Percentiles rank a stretch among this genome's conserved stretches.
Conservation (phyloP, 345 rosid genomes). For the Raphanus sativus region DNA sequence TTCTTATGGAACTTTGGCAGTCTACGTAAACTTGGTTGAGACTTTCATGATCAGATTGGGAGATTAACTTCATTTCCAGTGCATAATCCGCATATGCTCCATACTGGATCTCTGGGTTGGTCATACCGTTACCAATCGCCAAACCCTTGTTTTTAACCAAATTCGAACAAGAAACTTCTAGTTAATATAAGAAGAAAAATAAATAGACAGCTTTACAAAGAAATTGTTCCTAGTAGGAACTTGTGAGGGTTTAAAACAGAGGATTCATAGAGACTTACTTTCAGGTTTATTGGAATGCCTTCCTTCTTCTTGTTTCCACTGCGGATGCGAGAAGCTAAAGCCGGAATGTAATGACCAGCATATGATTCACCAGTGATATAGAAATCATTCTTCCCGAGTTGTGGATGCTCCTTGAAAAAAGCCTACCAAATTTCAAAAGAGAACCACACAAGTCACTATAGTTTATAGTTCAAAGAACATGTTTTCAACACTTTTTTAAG, state of each 20-base stretch:
- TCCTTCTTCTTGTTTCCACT: conserved; percentile 72
- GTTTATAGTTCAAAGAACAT: not conserved
- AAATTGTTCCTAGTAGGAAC: too few relatives aligned
- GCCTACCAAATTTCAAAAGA: conserved; percentile 42
- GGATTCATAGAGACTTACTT: conserved; percentile 46
- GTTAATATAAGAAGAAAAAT: not conserved
- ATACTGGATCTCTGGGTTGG: conserved; percentile 73
- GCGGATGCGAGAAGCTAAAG: conserved; percentile 60
- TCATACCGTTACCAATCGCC: conserved; percentile 88
- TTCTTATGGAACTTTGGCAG: conserved; percentile 42
- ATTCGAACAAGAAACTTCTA: not conserved
- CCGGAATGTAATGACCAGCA: conserved; percentile 90
- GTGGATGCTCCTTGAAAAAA: conserved; percentile 66
- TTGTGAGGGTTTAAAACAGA: not conserved
- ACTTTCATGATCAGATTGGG: conserved; percentile 42
- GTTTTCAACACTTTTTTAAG: not conserved
- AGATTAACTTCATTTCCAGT: too few relatives aligned
- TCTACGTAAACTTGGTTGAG: conserved; percentile 45
- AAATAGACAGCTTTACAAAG: not conserved
- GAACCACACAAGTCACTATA: not conserved
- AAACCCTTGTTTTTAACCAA: conserved; percentile 57
- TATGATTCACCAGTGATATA: conserved; percentile 90
- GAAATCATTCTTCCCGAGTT: conserved; percentile 61
- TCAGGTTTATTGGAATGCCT: conserved; percentile 72
- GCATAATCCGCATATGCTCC: conserved; percentile 78